Base-by-base conservation (phyloP, 495 filamentous ascomycete species). In the Xylaria telfairii region DNA sequence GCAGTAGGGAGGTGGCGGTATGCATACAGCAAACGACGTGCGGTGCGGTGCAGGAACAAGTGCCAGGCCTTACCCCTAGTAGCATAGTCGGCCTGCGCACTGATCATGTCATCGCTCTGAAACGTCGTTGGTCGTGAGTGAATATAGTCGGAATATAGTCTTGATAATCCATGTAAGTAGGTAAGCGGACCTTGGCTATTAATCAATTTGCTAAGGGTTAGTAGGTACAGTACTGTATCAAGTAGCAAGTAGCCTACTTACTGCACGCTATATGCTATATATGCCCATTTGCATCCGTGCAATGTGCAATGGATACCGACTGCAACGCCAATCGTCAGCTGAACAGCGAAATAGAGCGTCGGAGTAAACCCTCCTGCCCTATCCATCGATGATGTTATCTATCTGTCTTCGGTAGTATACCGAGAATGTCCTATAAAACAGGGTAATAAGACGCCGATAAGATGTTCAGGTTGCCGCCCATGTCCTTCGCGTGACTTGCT, bases 101-200 rank as follows among this genome's bases (percentile, higher is more conserved):
- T 56, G 65, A 67, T 57, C 65, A 47, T 47, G 30, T 51, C 62
- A 32, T 34, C 26, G 10, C 42, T 32, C 13, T 65, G 37, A 62
- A 41, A 61, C 57, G 37, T 61, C 57, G 57, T 61, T 4, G 19
- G 19, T 7, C 53, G 26, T 32, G 53, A 19, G 54, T n/a, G 54
- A 37, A 37, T 56, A 56, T 32, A 4, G 26, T 15, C 21, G 0
- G n/a, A n/a, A n/a, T n/a, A n/a, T 34, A 34, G 28, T 37, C 54
- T 59, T 34, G 21, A 59, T n/a, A 5, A 41, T 39, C 37, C 32
- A 61, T 68, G 70, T 51, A 71, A 70, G 70, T 73, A 51, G 71
- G 70, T 73, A 51, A 57, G 72, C 74, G 69, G 71, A 72, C 63
- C 71, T 59, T 8, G 19, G 59, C 37, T 62, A 62, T 62, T 62